Percentiles rank a stretch among this genome's conserved stretches.
These are phyloP conservation scores for Ramularia collo-cygni DNA, from an alignment of 2,329 filamentous ascomycete genomes.

Conservation along the genomic window DNA sequence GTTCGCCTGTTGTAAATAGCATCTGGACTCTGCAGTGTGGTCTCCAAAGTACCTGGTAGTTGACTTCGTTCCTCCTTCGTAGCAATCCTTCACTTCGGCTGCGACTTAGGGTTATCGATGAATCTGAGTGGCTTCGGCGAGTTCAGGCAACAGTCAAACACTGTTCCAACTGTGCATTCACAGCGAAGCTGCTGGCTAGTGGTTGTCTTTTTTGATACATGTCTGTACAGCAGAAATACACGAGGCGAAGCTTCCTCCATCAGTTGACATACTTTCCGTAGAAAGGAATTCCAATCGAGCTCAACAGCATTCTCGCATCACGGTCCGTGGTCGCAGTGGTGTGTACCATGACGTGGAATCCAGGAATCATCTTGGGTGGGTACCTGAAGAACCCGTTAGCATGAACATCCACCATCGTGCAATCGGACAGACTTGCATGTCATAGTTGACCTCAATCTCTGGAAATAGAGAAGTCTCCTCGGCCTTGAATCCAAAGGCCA, in stretches of 20 bases:
- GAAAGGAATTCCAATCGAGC: constrained; percentile 71
- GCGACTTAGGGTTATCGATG: no score
- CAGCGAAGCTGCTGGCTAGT: no score
- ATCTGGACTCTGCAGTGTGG: no score
- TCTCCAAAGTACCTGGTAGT: no score
- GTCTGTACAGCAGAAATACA: not conserved
- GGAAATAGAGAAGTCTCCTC: constrained; percentile 79
- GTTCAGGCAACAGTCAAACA: no score
- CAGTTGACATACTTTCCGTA: constrained; percentile 63
- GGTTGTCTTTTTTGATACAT: no score
- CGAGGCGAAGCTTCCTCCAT: not conserved
- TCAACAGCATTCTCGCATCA: constrained; percentile 71
- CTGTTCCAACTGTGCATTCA: no score
- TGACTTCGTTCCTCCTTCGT: no score
- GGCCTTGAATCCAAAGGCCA: constrained; percentile 70
- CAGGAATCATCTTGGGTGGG: constrained; percentile 70
- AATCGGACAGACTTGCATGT: constrained; percentile 58
- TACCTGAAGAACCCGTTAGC: constrained; percentile 44
- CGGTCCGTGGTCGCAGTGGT: constrained; percentile 79
- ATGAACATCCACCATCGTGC: not conserved
- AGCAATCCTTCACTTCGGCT: no score
- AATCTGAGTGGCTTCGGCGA: no score
- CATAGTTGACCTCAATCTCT: constrained; percentile 90
- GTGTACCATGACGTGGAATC: constrained; percentile 74
- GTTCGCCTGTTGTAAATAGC: no score